These are phyloP conservation scores for Amanita pseudoporphyria DNA, from an alignment of 768 basidiomycete genomes.

Conservation along the genomic window DNA sequence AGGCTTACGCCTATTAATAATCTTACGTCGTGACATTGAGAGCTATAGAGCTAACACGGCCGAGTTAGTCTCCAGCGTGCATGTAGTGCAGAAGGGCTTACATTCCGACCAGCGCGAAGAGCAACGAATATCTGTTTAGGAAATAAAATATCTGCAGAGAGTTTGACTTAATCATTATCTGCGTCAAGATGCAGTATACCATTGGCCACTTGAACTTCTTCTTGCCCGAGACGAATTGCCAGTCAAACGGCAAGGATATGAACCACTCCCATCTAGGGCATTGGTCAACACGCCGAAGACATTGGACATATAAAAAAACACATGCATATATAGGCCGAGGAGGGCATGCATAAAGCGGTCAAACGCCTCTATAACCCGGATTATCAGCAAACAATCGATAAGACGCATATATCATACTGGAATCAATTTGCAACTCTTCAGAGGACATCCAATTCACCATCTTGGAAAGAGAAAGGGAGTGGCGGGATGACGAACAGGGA, in stretches of 20 bases:
- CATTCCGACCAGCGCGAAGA: slow-evolving; percentile 65
- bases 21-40: slow-evolving; percentile 46
- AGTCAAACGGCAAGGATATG: slow-evolving; percentile 55
- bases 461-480: slow-evolving; percentile 12
- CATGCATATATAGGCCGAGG: slow-evolving; percentile 51
- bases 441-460: slow-evolving; percentile 55
- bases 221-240: slow-evolving; percentile 47
- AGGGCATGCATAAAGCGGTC: slow-evolving; percentile 50
- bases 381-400: neutral
- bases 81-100: slow-evolving; percentile 23
- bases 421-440: slow-evolving; percentile 37
- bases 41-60: slow-evolving; percentile 37
- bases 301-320: slow-evolving; percentile 6
- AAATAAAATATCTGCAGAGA: slow-evolving; percentile 53
- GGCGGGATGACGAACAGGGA: slow-evolving; percentile 12
- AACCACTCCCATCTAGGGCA: slow-evolving; percentile 54
- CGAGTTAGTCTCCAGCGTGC: slow-evolving; percentile 2
- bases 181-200: slow-evolving; percentile 26
- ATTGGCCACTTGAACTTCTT: slow-evolving; percentile 59
- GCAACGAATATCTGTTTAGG: slow-evolving; percentile 52
- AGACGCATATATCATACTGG: slow-evolving; percentile 22
- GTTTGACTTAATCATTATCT: neutral
- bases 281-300: neutral
- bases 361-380: slow-evolving; percentile 27
- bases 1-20: neutral